These are phyloP conservation scores for Mycena indigotica DNA, from an alignment of 768 basidiomycete genomes.

Conservation along the genomic window DNA sequence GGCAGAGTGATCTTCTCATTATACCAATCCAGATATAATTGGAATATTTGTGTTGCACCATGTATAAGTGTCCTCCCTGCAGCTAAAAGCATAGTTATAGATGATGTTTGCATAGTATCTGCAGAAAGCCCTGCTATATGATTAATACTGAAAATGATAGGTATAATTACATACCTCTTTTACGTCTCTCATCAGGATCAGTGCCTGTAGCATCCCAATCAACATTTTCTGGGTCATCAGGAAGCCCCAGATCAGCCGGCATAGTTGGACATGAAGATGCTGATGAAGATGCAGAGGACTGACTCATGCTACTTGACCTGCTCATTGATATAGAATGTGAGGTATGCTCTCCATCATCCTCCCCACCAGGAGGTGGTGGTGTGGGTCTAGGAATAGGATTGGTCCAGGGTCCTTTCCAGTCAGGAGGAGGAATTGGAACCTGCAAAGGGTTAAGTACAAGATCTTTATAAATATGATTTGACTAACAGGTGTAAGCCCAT, in stretches of 20 bases:
- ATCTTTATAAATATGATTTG: neutral
- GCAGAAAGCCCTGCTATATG: too few species aligned
- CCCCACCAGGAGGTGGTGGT: neutral
- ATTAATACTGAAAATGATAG: too few species aligned
- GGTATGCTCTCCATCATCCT: neutral
- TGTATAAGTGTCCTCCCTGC: too few species aligned
- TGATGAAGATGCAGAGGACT: neutral
- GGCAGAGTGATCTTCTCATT: too few species aligned
- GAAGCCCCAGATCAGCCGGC: constrained; percentile 1
- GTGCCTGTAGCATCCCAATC: constrained; percentile 11
- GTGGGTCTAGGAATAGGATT: constrained; percentile 8
- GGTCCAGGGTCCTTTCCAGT: constrained; percentile 7
- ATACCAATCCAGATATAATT: too few species aligned
- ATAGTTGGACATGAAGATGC: constrained; percentile 2
- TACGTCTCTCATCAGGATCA: neutral
- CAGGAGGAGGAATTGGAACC: constrained; percentile 1
- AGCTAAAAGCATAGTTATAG: too few species aligned
- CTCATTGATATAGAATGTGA: too few species aligned
- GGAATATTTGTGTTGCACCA: too few species aligned
- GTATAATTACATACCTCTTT: neutral
- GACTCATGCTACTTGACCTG: neutral
- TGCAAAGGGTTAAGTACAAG: neutral
- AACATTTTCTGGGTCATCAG: constrained; percentile 9
- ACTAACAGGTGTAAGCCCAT: neutral
- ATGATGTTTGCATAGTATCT: too few species aligned